A percentile compares a stretch with the other conserved stretches of the same genome.
phyloP scores from a whole-genome alignment of 2,329 filamentous ascomycete genomes.

The Arthrobotrys megalospora region DNA sequence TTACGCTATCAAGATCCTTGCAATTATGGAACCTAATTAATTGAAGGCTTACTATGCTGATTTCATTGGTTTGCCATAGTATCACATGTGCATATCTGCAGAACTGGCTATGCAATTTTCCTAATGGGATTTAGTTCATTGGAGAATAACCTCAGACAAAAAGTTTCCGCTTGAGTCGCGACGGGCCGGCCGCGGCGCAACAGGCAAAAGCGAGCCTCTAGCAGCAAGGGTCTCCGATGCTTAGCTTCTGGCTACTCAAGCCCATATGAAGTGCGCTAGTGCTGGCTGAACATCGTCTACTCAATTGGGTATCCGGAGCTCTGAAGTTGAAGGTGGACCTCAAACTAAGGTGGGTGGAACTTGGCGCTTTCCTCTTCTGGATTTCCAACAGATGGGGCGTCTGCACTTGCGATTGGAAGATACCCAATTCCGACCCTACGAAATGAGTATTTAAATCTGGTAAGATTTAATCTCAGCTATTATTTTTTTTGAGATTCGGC shows the following conservation, averaged over 20 bases:
- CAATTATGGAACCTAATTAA: neutral
- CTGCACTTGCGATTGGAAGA: neutral
- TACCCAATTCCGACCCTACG: neutral
- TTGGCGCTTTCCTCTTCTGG: constrained; percentile 34
- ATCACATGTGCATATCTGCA: neutral
- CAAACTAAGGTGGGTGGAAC: neutral
- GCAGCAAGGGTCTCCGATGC: neutral
- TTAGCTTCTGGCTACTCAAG: neutral
- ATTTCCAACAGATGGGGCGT: constrained; percentile 18
- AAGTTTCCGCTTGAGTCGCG: neutral
- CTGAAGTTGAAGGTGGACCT: constrained; percentile 19
- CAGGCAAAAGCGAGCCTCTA: constrained; percentile 4
- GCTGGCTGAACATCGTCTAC: neutral
- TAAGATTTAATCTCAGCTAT: neutral
- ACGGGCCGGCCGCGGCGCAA: neutral
- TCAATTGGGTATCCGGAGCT: constrained; percentile 16
- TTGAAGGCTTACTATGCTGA: neutral
- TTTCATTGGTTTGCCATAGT: neutral
- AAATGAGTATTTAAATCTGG: constrained; percentile 2
- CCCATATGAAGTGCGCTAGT: neutral
- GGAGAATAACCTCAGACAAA: neutral
- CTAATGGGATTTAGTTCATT: neutral
- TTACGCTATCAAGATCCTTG: neutral
- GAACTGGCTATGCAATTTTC: neutral
- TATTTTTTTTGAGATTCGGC: neutral